Conservation (phyloP, 306 rosid species). For the Pyrus pyrifolia region DNA sequence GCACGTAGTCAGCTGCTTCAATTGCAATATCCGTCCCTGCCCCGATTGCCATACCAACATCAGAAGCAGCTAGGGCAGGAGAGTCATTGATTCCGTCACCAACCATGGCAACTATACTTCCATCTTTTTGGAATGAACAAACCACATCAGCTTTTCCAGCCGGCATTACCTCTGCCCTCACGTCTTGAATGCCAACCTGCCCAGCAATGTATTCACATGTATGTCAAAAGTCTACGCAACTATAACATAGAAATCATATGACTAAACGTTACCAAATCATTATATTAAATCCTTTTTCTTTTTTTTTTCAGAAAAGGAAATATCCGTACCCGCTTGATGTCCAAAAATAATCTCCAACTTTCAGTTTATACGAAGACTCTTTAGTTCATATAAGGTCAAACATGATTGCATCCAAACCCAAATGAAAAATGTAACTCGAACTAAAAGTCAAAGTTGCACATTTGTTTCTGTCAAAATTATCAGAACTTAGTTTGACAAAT, state of each 20-base stretch:
- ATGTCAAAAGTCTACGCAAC: not conserved
- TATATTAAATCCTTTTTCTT: not conserved
- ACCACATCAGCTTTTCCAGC: slow-evolving; percentile 89
- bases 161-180: slow-evolving; percentile 94
- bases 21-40: slow-evolving; percentile 97
- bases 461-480: not conserved
- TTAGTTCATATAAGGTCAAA: not conserved
- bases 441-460: not conserved
- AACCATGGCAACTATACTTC: slow-evolving; percentile 90
- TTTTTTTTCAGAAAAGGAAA: no score
- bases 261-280: not conserved
- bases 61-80: slow-evolving; percentile 92
- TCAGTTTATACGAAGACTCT: not conserved
- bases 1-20: slow-evolving; percentile 85
- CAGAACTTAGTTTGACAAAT: not conserved
- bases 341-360: not conserved
- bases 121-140: slow-evolving; percentile 68
- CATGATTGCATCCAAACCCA: not conserved
- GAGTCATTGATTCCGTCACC: slow-evolving; percentile 98
- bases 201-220: not conserved
- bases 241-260: not conserved
- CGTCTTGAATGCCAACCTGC: slow-evolving; percentile 90
- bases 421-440: not conserved
- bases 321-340: not conserved
- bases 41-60: slow-evolving; percentile 95